Evolutionary conservation across 176 grass and related monocot genomes (phyloP).

Genomic region (Carex parvula): DNA sequence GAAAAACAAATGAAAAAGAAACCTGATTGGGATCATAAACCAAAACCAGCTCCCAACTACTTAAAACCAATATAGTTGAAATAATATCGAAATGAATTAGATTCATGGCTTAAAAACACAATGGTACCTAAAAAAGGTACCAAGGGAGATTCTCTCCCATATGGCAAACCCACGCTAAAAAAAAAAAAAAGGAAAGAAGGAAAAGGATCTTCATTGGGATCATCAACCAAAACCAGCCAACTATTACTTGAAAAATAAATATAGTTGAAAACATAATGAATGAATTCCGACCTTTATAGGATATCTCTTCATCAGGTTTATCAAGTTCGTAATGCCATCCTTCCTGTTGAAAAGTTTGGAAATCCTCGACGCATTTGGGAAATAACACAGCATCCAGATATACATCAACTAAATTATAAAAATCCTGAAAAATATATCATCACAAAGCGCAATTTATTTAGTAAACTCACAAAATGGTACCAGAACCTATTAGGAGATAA

Average conservation of each 20-base stretch:
- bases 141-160: not conserved
- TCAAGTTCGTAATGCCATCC: conserved; percentile 99
- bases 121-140: not conserved
- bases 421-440: conserved; percentile 62
- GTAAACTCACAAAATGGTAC: conserved; percentile 16
- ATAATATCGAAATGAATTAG: not conserved
- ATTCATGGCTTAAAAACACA: conserved; percentile 1
- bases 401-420: conserved; percentile 99
- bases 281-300: conserved; percentile 69
- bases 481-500: not conserved
- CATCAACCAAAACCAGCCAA: not conserved
- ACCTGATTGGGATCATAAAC: not conserved
- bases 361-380: conserved; percentile 85
- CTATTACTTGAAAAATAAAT: not conserved
- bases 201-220: not conserved
- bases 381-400: conserved; percentile 98
- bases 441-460: not conserved
- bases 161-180: not conserved
- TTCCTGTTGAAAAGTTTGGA: conserved; percentile 98
- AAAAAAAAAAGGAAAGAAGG: not conserved
- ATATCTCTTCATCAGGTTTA: conserved; percentile 84
- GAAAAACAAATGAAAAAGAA: not conserved
- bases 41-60: not conserved
- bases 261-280: conserved; percentile 18
- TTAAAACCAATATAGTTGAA: not conserved